Evolutionary conservation across 345 rosid species (phyloP).

Genomic region (Ricinus communis): DNA sequence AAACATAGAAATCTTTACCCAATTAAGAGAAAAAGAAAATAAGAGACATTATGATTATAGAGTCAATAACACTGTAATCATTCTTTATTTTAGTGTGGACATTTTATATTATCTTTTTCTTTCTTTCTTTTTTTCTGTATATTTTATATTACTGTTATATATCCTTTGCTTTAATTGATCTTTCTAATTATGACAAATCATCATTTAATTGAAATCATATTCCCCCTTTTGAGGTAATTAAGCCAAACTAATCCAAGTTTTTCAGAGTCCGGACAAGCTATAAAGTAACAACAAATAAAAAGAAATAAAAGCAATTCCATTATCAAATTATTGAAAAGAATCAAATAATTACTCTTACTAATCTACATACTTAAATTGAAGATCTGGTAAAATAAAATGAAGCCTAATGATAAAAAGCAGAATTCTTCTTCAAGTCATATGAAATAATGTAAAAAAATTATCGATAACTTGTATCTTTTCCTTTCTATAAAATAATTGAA

Average conservation of each 20-base stretch:
- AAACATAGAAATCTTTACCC: too few species aligned
- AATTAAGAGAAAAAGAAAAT: background rate
- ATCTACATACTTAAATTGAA: background rate
- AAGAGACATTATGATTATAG: background rate
- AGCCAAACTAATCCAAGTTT: background rate
- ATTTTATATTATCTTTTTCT: slow-evolving; percentile 6
- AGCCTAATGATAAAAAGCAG: too few species aligned
- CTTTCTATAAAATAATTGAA: too few species aligned
- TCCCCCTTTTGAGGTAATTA: background rate
- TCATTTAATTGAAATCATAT: background rate
- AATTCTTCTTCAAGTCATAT: too few species aligned
- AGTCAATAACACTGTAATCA: slow-evolving; percentile 20
- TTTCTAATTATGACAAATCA: slow-evolving; percentile 1
- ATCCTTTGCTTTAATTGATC: slow-evolving; percentile 7
- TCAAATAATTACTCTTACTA: background rate
- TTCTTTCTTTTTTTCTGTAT: slow-evolving; percentile 2
- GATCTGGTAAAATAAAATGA: slow-evolving; percentile 12
- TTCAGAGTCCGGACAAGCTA: slow-evolving; percentile 8
- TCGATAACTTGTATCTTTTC: too few species aligned
- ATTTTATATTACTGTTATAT: background rate
- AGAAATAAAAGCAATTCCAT: background rate
- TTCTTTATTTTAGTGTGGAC: slow-evolving; percentile 3
- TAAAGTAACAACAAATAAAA: background rate
- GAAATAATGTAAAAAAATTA: too few species aligned
- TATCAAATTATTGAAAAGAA: background rate